Evolutionary conservation across 2,329 filamentous ascomycete genomes (phyloP).

Genomic region (Proliferodiscus dingleyae): DNA sequence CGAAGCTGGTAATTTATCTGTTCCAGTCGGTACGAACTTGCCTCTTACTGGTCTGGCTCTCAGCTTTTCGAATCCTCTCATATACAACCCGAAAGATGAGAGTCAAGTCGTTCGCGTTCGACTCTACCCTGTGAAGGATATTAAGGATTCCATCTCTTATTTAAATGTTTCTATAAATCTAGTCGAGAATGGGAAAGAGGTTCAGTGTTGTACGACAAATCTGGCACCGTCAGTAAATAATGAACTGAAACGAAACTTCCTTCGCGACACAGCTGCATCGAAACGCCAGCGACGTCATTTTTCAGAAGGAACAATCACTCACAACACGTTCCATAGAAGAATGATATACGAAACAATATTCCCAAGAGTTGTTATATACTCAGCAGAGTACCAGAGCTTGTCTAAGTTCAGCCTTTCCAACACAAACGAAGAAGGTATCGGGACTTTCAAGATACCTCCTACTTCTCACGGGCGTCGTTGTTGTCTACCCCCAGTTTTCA

Average conservation of each 20-base stretch:
- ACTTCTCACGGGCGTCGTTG: neutral
- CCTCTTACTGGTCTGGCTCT: neutral
- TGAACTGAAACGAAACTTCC: no score
- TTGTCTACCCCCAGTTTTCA: neutral
- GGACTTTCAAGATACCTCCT: neutral
- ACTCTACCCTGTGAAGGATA: no score
- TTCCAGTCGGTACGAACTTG: neutral
- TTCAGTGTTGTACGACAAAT: no score
- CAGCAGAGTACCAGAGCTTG: neutral
- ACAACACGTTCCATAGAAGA: neutral
- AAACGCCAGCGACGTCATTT: neutral
- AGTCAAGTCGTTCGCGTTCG: no score
- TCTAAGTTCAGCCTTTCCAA: neutral
- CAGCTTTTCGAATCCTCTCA: neutral
- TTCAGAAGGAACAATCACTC: neutral
- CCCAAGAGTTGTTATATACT: slow-evolving; percentile 1
- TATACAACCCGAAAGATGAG: neutral
- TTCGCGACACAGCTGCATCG: neutral
- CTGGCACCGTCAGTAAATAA: no score
- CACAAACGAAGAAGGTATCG: neutral
- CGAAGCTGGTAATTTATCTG: neutral
- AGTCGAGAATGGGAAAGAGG: no score
- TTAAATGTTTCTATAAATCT: no score
- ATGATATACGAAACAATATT: slow-evolving; percentile 1
- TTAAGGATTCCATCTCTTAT: no score